Evolutionary conservation across 352 stramenopile genomes (phyloP), one percentile per base, ranked within the genome.

Genomic region (Thalassiosira allenii): DNA sequence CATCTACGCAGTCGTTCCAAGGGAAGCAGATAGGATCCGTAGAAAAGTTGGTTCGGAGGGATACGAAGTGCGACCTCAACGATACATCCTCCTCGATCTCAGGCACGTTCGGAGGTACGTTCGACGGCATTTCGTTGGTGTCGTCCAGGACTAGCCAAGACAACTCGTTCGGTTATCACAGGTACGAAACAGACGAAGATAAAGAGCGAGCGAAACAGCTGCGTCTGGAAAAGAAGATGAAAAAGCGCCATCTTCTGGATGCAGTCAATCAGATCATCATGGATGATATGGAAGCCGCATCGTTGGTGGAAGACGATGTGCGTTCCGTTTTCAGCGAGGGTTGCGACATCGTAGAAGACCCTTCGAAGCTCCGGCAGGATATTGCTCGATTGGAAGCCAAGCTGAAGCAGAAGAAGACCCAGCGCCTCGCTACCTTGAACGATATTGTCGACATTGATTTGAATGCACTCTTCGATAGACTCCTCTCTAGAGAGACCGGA

Each of bases 371-470:
- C 40, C 29, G 57, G 20, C 77, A 71, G 49, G 29, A 81, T 34
- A 81, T 81, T 66, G 27, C 63, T 30, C 17, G 47, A 49, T 67
- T 85, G 23, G 66, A 85, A 51, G 71, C 70, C 5, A 80, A 71
- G 34, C 63, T 85, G 41, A 85, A 79, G 64, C 47, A 67, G 5
- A 77, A 81, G 33, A 81, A 71, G 57, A 73, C 37, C 25, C 64
- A 85, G 40, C 56, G 70, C 9, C 27, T 54, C 20, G 69, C 77
- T 17, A 78, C 49, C 27, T 56, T 85, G 2, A 85, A 85, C 67
- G 69, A 81, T 33, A 80, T 85, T 61, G 64, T 85, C 22, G 77
- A 85, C 20, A 76, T 81, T 41, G 64, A 85, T 49, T 44, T 78
- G 41, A 78, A 77, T 56, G 52, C 58, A 1, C 32, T 69, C 6